These are phyloP conservation scores for Talaromyces thailandensis DNA, from an alignment of 495 filamentous ascomycete genomes.

Conservation along the genomic window DNA sequence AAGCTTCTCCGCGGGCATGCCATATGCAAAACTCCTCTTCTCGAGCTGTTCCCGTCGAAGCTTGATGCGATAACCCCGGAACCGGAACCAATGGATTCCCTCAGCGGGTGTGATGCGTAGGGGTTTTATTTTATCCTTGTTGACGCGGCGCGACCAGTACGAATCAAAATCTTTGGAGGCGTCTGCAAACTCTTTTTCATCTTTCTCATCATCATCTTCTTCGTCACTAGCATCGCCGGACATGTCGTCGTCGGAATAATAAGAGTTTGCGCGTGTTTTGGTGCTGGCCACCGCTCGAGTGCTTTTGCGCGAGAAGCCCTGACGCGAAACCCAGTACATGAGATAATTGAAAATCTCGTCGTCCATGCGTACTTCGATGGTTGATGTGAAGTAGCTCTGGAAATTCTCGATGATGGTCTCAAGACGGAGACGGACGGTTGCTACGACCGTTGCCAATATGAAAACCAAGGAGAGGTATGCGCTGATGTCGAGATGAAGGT, in stretches of 20 bases:
- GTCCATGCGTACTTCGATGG: constrained; percentile 54
- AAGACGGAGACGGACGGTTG: neutral
- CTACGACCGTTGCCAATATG: neutral
- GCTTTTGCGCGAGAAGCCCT: constrained; percentile 46
- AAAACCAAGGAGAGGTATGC: constrained; percentile 2
- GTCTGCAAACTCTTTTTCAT: constrained; percentile 16
- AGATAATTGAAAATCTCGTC: constrained; percentile 63
- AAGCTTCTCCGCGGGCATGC: constrained; percentile 47
- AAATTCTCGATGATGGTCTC: neutral
- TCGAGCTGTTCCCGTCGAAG: constrained; percentile 39
- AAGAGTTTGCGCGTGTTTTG: constrained; percentile 40
- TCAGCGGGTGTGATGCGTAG: constrained; percentile 57
- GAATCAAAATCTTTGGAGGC: constrained; percentile 11
- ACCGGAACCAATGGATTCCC: constrained; percentile 60
- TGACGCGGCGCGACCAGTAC: constrained; percentile 1
- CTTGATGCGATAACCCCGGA: constrained; percentile 43
- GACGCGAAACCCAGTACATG: constrained; percentile 60
- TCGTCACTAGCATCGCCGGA: constrained; percentile 27
- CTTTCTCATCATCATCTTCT: constrained; percentile 35
- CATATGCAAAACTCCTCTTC: constrained; percentile 13
- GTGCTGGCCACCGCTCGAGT: constrained; percentile 43
- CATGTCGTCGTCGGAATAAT: constrained; percentile 33
- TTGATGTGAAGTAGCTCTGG: constrained; percentile 16
- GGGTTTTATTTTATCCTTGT: constrained; percentile 41
- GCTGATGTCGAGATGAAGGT: constrained; percentile 3